A percentile compares a stretch with the other conserved stretches of the same genome.
phyloP scores from a whole-genome alignment of 768 basidiomycete species.

The Rhodocollybia butyracea region DNA sequence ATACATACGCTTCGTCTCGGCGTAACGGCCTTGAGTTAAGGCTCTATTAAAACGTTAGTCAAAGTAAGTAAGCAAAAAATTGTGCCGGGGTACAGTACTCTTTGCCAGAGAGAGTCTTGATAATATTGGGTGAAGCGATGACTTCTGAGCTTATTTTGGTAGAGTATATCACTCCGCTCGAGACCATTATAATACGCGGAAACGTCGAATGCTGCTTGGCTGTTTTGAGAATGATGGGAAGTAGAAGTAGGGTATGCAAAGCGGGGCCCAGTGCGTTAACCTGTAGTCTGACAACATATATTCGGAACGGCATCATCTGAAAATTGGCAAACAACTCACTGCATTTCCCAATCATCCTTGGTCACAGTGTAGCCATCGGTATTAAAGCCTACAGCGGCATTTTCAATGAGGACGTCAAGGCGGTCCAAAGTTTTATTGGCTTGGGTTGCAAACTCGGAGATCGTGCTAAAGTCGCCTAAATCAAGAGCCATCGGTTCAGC shows the following conservation, averaged over 20 bases:
- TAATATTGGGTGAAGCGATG: conserved; percentile 14
- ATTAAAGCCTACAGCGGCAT: conserved; percentile 30
- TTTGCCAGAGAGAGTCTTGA: conserved; percentile 20
- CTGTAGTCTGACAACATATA: neutral
- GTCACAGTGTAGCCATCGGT: conserved; percentile 22
- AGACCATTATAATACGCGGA: conserved; percentile 25
- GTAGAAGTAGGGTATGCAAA: conserved; percentile 10
- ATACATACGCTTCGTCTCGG: too few species aligned
- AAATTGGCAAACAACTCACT: conserved; percentile 28
- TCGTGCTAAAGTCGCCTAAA: conserved; percentile 37
- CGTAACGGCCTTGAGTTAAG: too few species aligned
- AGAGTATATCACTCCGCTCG: conserved; percentile 24
- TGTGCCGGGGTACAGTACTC: conserved; percentile 16
- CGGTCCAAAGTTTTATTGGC: conserved; percentile 27
- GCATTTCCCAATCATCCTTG: conserved; percentile 42
- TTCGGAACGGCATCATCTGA: too few species aligned
- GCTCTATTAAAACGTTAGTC: too few species aligned
- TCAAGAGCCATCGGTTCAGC: conserved; percentile 41
- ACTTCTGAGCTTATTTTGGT: conserved; percentile 15
- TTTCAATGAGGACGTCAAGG: conserved; percentile 43
- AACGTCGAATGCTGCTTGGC: conserved; percentile 16
- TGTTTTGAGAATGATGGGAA: conserved; percentile 26
- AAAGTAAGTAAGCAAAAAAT: too few species aligned
- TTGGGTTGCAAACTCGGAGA: conserved; percentile 33
- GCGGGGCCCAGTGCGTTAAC: neutral